Conservation (phyloP, 371 early-diverging fungal genomes). For the Dichotomocladium elegans region DNA sequence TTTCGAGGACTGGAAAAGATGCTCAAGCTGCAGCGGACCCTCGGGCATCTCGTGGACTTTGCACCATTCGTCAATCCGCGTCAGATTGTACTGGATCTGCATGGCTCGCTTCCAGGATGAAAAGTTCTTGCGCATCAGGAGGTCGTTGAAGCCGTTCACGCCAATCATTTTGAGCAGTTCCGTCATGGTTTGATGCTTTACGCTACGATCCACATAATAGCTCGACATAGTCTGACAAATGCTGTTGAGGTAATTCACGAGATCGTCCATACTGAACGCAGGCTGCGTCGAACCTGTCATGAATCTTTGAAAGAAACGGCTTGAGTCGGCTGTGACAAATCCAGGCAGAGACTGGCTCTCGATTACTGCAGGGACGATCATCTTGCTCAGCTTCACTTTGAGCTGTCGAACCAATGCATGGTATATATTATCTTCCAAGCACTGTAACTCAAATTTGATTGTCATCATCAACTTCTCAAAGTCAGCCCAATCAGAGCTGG, state of each 20-base stretch:
- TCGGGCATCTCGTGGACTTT: conserved; percentile 81
- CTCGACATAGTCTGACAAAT: conserved; percentile 89
- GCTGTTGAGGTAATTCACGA: conserved; percentile 88
- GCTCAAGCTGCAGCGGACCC: conserved; percentile 81
- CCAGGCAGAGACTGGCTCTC: conserved; percentile 90
- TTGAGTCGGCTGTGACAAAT: conserved; percentile 81
- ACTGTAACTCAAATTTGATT: conserved; percentile 64
- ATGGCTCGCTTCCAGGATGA: conserved; percentile 84
- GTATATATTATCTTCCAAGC: conserved; percentile 66
- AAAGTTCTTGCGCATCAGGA: conserved; percentile 89
- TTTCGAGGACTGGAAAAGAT: conserved; percentile 88
- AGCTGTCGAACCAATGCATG: conserved; percentile 91
- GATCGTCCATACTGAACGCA: conserved; percentile 85
- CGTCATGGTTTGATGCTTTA: conserved; percentile 77
- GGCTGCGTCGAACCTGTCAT: conserved; percentile 70
- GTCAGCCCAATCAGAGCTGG: conserved; percentile 29
- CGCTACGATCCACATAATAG: conserved; percentile 87
- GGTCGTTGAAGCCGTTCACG: conserved; percentile 89
- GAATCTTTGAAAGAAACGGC: conserved; percentile 75
- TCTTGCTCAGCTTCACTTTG: conserved; percentile 85
- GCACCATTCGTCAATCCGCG: conserved; percentile 94
- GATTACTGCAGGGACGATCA: conserved; percentile 93
- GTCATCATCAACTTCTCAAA: conserved; percentile 55
- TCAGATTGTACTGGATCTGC: conserved; percentile 94
- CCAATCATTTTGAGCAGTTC: conserved; percentile 91